Evolutionary conservation across 1,284 basidiomycete genomes (phyloP).

Genomic region (Xerocomus minutiporus): DNA sequence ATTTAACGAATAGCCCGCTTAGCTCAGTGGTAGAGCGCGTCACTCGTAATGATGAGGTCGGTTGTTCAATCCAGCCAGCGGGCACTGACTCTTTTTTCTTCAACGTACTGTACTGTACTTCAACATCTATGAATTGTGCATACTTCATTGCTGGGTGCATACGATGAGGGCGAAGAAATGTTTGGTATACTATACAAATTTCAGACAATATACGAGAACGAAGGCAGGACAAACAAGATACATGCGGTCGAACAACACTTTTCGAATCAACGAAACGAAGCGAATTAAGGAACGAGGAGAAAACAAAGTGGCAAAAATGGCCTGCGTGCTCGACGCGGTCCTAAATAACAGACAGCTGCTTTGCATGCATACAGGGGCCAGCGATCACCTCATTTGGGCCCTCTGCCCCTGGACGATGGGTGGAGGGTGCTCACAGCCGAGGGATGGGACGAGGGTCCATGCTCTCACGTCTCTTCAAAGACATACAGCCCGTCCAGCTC

Average conservation of each 20-base stretch:
- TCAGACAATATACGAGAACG: not conserved
- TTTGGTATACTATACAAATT: not conserved
- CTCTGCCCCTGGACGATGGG: constrained; percentile 1
- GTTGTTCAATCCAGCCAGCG: constrained; percentile 54
- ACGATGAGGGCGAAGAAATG: not conserved
- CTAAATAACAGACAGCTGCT: not conserved
- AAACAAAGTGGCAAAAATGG: not conserved
- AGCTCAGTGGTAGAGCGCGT: constrained; percentile 58
- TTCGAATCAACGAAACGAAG: not conserved
- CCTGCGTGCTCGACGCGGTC: not conserved
- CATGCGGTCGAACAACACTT: not conserved
- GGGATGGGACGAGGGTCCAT: not conserved
- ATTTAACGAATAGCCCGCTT: constrained; percentile 37
- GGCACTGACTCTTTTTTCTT: constrained; percentile 28
- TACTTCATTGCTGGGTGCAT: not conserved
- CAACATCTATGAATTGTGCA: not conserved
- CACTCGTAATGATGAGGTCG: constrained; percentile 58
- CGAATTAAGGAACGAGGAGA: not conserved
- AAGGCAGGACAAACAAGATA: not conserved
- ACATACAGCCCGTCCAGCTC: constrained; percentile 32
- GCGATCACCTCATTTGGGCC: not conserved
- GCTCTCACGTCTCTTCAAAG: constrained; percentile 23
- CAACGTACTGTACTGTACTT: no score
- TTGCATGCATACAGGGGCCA: not conserved
- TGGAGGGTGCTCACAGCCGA: constrained; percentile 7